Percentiles rank a stretch among this genome's conserved stretches.
These are phyloP conservation scores for Daldinia bambusicola DNA, from an alignment of 495 filamentous ascomycete genomes.

Conservation along the genomic window DNA sequence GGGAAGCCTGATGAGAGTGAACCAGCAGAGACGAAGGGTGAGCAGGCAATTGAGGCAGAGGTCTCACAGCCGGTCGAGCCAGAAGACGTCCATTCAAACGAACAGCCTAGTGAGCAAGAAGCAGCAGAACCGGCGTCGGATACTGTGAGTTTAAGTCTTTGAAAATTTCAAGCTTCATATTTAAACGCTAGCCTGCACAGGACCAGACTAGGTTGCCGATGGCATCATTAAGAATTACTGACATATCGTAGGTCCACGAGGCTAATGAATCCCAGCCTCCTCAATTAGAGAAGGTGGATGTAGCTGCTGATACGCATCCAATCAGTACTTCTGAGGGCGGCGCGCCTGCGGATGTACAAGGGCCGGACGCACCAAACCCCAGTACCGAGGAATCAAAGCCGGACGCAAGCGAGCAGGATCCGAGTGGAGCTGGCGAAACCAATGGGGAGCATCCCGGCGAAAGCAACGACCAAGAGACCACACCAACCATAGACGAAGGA, in stretches of 20 bases:
- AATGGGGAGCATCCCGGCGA: not conserved
- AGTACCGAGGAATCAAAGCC: conserved; percentile 10
- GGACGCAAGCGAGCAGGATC: conserved; percentile 6
- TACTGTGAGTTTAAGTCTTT: conserved; percentile 17
- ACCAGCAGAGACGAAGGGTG: conserved; percentile 9
- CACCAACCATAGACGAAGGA: not conserved
- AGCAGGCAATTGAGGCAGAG: conserved; percentile 20
- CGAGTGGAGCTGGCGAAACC: not conserved
- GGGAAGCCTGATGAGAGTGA: conserved; percentile 19
- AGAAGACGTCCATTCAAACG: conserved; percentile 1
- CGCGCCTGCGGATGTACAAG: not conserved
- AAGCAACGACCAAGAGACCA: not conserved
- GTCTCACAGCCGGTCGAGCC: conserved; percentile 2
- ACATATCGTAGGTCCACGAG: conserved; percentile 6
- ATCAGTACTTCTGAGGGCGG: not conserved
- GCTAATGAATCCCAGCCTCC: conserved; percentile 5
- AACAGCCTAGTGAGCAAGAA: conserved; percentile 6
- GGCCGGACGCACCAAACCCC: not conserved
- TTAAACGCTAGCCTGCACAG: not conserved
- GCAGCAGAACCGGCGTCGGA: conserved; percentile 1
- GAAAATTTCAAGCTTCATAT: not conserved
- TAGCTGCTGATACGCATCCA: conserved; percentile 11
- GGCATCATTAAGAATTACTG: conserved; percentile 1
- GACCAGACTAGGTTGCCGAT: not conserved
- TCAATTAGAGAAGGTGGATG: conserved; percentile 18